Evolutionary conservation across 495 filamentous ascomycete species (phyloP), one percentile per base, ranked within the genome.

Genomic region (Alectoria sarmentosa): DNA sequence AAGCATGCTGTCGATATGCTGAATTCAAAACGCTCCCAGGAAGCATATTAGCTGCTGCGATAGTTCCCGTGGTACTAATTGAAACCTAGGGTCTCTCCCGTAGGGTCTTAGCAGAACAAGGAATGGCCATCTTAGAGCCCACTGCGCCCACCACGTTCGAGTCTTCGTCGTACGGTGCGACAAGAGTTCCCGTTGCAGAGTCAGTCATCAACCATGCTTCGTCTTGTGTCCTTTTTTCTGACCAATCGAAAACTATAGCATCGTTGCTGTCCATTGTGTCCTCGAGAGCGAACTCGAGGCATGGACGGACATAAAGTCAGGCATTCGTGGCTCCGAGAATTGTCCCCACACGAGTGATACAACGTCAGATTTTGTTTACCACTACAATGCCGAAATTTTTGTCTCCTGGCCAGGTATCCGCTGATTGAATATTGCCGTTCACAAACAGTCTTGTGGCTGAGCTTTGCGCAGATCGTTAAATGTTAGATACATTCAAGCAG

Each of bases 381-480:
- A 58, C 30, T 66, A 66, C 61, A 64, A 66, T 30, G 52, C 60
- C 41, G 61, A 66, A 26, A 48, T 56, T 62, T 17, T 61, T 52
- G 48, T 61, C 52, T 28, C 60, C 60, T 37, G 64, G 66, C 54
- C 38, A 49, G 48, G 58, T 39, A 42, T 54, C 58, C 19, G 57
- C 63, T 26, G 63, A 62, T 54, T 14, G 64, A 28, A 66, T 68
- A 38, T 58, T 61, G 44, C 57, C 57, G 32, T 36, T 64, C 54
- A 58, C 66, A 17, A 54, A 36, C 19, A 62, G 42, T 34, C 58
- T 68, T 37, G 56, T 68, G 17, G 63, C 42, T 34, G 66, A 68
- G 58, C 63, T 68, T 10, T 52, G 49, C 19, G 66, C 66, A 26
- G 66, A 68, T 36, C 58, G 66, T 49, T 26, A 61, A 48, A 26